Percentiles rank a stretch among this genome's conserved stretches.
phyloP scores from a whole-genome alignment of 2,329 filamentous ascomycete species.

The Tolypocladium nubicola region DNA sequence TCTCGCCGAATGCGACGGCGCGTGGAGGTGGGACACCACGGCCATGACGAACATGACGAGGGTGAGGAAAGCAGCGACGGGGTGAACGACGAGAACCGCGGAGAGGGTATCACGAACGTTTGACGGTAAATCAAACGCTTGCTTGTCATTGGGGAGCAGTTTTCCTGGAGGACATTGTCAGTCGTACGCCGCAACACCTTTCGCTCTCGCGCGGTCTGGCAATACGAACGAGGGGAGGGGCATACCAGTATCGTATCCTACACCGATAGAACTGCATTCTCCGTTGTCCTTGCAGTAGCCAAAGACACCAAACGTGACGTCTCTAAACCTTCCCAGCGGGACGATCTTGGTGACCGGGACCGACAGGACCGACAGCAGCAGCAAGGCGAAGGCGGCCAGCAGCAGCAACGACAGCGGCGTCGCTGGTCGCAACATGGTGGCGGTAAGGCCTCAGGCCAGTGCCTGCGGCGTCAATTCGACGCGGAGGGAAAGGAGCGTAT shows the following conservation, averaged over 20 bases:
- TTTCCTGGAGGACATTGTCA: slow-evolving; percentile 7
- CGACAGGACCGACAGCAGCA: slow-evolving; percentile 82
- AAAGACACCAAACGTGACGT: slow-evolving; percentile 83
- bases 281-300: slow-evolving; percentile 62
- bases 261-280: slow-evolving; percentile 59
- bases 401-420: slow-evolving; percentile 84
- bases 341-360: slow-evolving; percentile 81
- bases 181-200: background rate
- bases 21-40: slow-evolving; percentile 72
- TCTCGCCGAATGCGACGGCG: slow-evolving; percentile 77
- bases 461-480: background rate
- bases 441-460: slow-evolving; percentile 7
- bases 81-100: slow-evolving; percentile 83
- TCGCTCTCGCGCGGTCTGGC: background rate
- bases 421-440: slow-evolving; percentile 77
- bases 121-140: slow-evolving; percentile 45
- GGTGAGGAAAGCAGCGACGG: slow-evolving; percentile 76
- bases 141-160: slow-evolving; percentile 16
- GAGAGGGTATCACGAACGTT: slow-evolving; percentile 57
- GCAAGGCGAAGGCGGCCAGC: slow-evolving; percentile 71
- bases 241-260: slow-evolving; percentile 78
- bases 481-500: background rate
- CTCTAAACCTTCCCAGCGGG: slow-evolving; percentile 66
- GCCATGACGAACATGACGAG: slow-evolving; percentile 77
- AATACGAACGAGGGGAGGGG: background rate